Evolutionary conservation across 495 filamentous ascomycete species (phyloP), one percentile per base, ranked within the genome.

Genomic region (Aspergillus hancockii): DNA sequence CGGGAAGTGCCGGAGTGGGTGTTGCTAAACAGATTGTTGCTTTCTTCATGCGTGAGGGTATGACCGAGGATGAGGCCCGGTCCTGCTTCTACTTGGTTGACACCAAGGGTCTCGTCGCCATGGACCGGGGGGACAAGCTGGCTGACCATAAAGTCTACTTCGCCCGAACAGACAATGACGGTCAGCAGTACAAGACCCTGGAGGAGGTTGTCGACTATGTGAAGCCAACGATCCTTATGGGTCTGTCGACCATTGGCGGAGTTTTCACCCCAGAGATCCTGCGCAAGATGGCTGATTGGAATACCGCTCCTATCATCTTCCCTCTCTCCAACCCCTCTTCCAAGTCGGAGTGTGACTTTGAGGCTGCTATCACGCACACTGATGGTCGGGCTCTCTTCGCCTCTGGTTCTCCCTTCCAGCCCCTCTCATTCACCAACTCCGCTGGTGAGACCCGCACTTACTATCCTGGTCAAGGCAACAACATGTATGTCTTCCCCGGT

Each of bases 71-170:
- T 68, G 88, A 91, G 61, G 94, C 94, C 57, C 84, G 84, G 59
- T 83, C 84, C 67, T 93, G 95, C 83, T 98, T 98, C 82, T 98
- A 89, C 85, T 88, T 98, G 50, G 93, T 98, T 55, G 94, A 98
- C 79, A 95, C 92, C 65, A 92, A 93, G 81, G 94, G 94, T 65
- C 86, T 98, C 5, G 93, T 98, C 52, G 96, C 94, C 52, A 83
- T 85, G 49, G 93, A 98, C 76, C 91, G 94, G 30, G 93, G 93
- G 34, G 94, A 97, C 77, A 90, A 88, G 70, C 84, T 98, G 31
- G 91, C 93, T 50, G 91, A 97, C 63, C 94, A 98, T 86, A 98
- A 98, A 79, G 84, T 96, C 73, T 97, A 96, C 85, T 98, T 98
- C 67, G 90, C 92, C 45, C 92, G 94, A 49, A 79, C 82, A 49